These are phyloP conservation scores for Phragmites australis DNA, from an alignment of 176 grass and related monocot species.

Conservation along the genomic window DNA sequence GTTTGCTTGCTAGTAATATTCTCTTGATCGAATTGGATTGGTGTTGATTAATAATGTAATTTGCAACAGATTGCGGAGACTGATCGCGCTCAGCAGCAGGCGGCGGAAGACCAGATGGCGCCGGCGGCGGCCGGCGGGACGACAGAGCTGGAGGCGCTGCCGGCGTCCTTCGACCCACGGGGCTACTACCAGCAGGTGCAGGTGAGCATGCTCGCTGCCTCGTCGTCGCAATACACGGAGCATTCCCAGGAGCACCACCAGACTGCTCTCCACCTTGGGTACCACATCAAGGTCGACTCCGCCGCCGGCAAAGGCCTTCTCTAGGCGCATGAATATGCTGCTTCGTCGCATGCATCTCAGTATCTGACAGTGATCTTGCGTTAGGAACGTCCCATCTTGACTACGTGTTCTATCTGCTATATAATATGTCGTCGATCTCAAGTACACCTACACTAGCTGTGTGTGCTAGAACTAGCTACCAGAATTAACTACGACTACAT, in stretches of 20 bases:
- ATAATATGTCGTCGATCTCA: not conserved
- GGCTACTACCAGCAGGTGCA: slow-evolving; percentile 59
- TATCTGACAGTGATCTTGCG: not conserved
- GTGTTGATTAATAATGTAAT: not conserved
- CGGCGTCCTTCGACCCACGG: slow-evolving; percentile 61
- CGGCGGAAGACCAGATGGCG: slow-evolving; percentile 1
- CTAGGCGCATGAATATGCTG: slow-evolving; percentile 20
- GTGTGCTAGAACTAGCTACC: slow-evolving; percentile 2
- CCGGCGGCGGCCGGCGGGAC: not conserved
- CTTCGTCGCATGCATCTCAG: not conserved
- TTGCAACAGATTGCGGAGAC: slow-evolving; percentile 51
- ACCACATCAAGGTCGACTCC: slow-evolving; percentile 59
- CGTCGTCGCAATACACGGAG: slow-evolving; percentile 47
- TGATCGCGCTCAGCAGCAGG: slow-evolving; percentile 50
- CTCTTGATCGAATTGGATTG: not conserved
- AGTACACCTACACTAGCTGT: not conserved
- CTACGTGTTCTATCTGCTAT: not conserved
- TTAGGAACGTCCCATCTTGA: not conserved
- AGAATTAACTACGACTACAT: too few species aligned
- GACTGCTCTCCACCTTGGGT: slow-evolving; percentile 85
- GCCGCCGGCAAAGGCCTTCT: slow-evolving; percentile 54
- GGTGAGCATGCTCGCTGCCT: slow-evolving; percentile 51
- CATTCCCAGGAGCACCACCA: slow-evolving; percentile 42
- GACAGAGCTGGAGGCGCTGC: slow-evolving; percentile 61
- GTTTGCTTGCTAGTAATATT: not conserved